Evolutionary conservation across 2,329 filamentous ascomycete genomes (phyloP).

Genomic region (Epichloe elymi): DNA sequence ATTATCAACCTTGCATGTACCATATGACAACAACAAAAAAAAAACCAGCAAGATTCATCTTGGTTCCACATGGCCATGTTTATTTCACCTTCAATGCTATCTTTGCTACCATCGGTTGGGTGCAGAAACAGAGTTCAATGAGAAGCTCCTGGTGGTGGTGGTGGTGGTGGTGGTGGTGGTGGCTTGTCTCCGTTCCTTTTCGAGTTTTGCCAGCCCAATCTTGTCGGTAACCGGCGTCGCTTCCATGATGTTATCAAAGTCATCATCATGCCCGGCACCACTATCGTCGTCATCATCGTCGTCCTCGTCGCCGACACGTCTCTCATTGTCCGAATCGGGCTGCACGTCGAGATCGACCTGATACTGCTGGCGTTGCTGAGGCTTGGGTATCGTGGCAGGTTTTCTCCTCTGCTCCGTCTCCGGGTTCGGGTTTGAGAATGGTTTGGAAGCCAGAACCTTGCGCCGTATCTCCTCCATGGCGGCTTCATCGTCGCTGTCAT

Average conservation of each 20-base stretch:
- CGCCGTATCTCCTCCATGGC: slow-evolving; percentile 88
- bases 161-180: slow-evolving; percentile 37
- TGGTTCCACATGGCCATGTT: background rate
- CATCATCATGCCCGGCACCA: slow-evolving; percentile 50
- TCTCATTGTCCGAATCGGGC: slow-evolving; percentile 50
- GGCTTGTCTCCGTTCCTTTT: slow-evolving; percentile 39
- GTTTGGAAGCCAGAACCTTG: slow-evolving; percentile 81
- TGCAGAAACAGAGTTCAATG: slow-evolving; percentile 34
- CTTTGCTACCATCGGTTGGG: slow-evolving; percentile 30
- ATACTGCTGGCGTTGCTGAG: slow-evolving; percentile 30
- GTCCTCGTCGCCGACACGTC: slow-evolving; percentile 51
- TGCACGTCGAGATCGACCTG: slow-evolving; percentile 44
- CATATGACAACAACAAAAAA: background rate
- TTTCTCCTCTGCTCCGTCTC: slow-evolving; percentile 45
- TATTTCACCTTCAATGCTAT: background rate
- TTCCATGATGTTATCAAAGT: slow-evolving; percentile 87
- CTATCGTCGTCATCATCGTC: slow-evolving; percentile 47
- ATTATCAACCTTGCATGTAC: background rate
- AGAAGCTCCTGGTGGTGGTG: slow-evolving; percentile 39
- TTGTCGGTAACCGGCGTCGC: slow-evolving; percentile 82
- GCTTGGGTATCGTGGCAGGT: slow-evolving; percentile 49
- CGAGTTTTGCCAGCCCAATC: slow-evolving; percentile 49
- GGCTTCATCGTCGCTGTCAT: slow-evolving; percentile 55
- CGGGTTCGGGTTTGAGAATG: slow-evolving; percentile 45
- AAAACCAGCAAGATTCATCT: background rate